phyloP scores from a whole-genome alignment of 345 rosid genomes.

The Syzygium jambos region DNA sequence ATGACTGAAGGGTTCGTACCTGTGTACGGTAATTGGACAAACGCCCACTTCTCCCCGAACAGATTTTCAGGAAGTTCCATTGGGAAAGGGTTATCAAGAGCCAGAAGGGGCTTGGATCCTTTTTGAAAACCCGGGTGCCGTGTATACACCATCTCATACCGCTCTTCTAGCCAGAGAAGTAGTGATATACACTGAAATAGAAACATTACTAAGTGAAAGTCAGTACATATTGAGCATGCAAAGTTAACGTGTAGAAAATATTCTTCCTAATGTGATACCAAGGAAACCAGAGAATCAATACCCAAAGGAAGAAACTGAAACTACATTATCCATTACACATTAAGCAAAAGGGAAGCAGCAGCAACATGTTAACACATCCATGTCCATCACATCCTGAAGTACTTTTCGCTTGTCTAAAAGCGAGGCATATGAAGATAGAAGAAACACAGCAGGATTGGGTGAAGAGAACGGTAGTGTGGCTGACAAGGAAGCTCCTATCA shows the following conservation, averaged over 20 bases:
- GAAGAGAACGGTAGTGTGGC: background rate
- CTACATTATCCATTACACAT: background rate
- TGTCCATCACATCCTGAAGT: background rate
- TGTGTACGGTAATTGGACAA: constrained; percentile 85
- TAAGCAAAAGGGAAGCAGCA: background rate
- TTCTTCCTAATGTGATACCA: background rate
- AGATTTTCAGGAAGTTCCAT: constrained; percentile 90
- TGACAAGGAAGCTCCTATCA: background rate
- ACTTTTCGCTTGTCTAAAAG: background rate
- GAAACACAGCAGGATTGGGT: background rate
- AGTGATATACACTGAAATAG: constrained; percentile 68
- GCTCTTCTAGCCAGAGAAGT: constrained; percentile 85
- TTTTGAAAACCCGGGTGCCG: constrained; percentile 95
- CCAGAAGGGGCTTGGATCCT: constrained; percentile 72
- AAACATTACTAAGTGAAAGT: background rate
- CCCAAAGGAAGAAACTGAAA: background rate
- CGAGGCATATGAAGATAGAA: background rate
- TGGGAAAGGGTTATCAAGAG: constrained; percentile 86
- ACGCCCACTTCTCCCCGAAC: constrained; percentile 90
- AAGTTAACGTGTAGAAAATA: background rate
- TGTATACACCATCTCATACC: constrained; percentile 69
- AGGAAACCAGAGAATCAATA: background rate
- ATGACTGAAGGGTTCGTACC: constrained; percentile 20
- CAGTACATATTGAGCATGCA: background rate
- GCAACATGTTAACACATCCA: background rate